A percentile compares a stretch with the other conserved stretches of the same genome.
These are phyloP conservation scores for Daedalea quercina DNA, from an alignment of 768 basidiomycete species.

Conservation along the genomic window DNA sequence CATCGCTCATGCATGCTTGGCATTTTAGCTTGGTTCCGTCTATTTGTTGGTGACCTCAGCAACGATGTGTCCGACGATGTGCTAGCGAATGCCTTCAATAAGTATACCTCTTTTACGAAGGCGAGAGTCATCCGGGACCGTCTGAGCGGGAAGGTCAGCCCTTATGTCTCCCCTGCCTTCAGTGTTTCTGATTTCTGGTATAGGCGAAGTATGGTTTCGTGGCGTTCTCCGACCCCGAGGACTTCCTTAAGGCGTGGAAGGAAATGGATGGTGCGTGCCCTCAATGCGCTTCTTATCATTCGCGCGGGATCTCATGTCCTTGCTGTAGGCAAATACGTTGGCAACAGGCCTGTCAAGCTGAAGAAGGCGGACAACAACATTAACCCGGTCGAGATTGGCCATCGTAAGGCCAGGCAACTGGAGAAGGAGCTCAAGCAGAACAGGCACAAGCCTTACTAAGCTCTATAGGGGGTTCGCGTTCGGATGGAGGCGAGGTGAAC, in stretches of 20 bases:
- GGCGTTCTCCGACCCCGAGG: conserved; percentile 96
- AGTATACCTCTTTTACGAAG: conserved; percentile 91
- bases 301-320: neutral
- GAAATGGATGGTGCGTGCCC: conserved; percentile 88
- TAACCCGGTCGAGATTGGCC: conserved; percentile 88
- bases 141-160: conserved; percentile 79
- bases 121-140: conserved; percentile 93
- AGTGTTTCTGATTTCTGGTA: no score
- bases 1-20: conserved; percentile 6
- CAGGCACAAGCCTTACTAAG: conserved; percentile 69
- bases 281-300: neutral
- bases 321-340: conserved; percentile 87
- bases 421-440: conserved; percentile 93
- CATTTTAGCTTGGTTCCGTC: conserved; percentile 82
- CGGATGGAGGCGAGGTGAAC: conserved; percentile 5
- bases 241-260: conserved; percentile 97
- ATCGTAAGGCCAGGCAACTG: conserved; percentile 84
- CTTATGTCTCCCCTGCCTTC: neutral
- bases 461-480: neutral
- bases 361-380: conserved; percentile 92
- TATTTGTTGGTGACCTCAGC: conserved; percentile 96
- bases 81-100: conserved; percentile 86
- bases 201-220: conserved; percentile 97
- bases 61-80: conserved; percentile 98
- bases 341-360: conserved; percentile 93